Evolutionary conservation across 192 early-diverging fungal species (phyloP), one percentile per base, ranked within the genome.

Genomic region (Coemansia sp.): DNA sequence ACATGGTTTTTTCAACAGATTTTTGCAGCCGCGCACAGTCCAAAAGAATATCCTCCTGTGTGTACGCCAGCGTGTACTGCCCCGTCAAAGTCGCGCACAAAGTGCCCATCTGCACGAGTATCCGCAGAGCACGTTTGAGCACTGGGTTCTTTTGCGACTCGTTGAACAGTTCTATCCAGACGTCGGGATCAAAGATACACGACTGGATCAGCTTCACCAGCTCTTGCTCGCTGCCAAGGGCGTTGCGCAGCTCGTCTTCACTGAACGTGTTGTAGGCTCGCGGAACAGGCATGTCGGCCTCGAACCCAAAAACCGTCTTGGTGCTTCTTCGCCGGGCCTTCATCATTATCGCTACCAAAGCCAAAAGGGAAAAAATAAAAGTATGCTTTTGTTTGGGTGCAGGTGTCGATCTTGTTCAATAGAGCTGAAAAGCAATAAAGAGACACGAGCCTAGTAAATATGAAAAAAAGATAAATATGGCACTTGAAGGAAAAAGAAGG

Each of bases 21-120:
- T 48, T 48, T 56, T 62, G 68, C 65, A 81, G 59, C 49, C 73
- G 73, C 56, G 31, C 38, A 20, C 73, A 66, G 61, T 81, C 78
- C 20, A 80, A 61, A 61, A 80, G 50, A 20, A 81, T 48, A 64
- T 81, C 78, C 60, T 81, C 73, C 48, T 75, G 72, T 60, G 78
- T 72, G 52, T 57, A 68, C 29, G 69, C 69, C 60, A 81, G 52
- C 14, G 70, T 76, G 52, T 81, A 81, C 64, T 76, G 72, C 14
- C 73, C 73, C 16, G 73, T 81, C 38, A 81, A 69, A 60, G 73
- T 69, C 6, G 78, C 78, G 61, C 63, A 69, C 48, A 76, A 50
- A 8, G 78, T 81, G 63, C 78, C 78, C 72, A 81, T 76, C 66
- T 81, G 78, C 20, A 81, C 78, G 8, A 81, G 51, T 64, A 81